Conservation (phyloP, 2,329 filamentous ascomycete genomes). For the Trichoderma semiorbis region DNA sequence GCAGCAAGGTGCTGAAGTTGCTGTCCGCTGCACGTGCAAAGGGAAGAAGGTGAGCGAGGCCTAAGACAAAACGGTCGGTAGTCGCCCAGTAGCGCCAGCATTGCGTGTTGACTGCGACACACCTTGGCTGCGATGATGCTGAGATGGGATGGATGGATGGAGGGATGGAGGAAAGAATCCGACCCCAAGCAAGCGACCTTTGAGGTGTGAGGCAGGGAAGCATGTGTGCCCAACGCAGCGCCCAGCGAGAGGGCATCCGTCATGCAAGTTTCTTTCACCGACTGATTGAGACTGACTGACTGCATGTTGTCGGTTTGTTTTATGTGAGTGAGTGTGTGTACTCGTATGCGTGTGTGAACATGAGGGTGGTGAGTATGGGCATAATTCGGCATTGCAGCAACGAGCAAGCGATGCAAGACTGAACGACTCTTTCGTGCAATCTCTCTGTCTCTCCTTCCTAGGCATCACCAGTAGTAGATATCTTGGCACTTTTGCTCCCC, state of each 20-base stretch:
- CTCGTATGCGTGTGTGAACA: not conserved
- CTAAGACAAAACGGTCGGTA: not conserved
- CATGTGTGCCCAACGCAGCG: slow-evolving; percentile 8
- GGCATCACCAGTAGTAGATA: not conserved
- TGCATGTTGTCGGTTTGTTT: not conserved
- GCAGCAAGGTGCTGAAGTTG: not conserved
- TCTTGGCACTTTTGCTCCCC: not conserved
- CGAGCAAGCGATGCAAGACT: not conserved
- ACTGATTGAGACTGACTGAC: slow-evolving; percentile 9
- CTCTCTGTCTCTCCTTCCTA: not conserved
- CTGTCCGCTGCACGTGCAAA: not conserved
- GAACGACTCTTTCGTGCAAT: not conserved
- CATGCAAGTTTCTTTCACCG: slow-evolving; percentile 4
- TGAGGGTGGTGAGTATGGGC: not conserved
- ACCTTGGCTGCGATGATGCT: not conserved
- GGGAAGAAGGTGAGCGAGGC: not conserved
- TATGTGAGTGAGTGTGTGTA: not conserved
- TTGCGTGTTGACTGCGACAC: not conserved
- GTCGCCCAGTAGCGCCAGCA: not conserved
- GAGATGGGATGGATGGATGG: not conserved
- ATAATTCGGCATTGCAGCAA: not conserved
- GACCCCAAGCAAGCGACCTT: not conserved
- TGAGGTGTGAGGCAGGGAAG: not conserved
- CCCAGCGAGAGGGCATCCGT: not conserved
- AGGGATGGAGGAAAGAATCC: not conserved